Base-by-base conservation (phyloP, 2,329 filamentous ascomycete species). In the Aspergillus pseudoviridinutans region DNA sequence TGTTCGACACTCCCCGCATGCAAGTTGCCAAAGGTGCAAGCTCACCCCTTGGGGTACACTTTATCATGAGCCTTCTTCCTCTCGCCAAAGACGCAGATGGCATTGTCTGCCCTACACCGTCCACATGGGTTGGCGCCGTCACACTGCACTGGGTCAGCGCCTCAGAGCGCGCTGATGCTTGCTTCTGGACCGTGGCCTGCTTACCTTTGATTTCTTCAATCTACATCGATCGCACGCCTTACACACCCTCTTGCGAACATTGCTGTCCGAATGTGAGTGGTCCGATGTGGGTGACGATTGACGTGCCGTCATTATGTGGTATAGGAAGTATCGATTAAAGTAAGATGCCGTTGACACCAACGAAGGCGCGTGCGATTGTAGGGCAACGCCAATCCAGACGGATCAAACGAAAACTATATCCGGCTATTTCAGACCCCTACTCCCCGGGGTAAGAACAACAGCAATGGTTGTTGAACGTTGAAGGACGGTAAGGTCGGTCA, bases 221-320 rank as follows among this genome's bases (percentile, higher is more conserved):
- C 85, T 79, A 75, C 85, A 87, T 58, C 85, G 79, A 72, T 87
- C 85, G 71, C 85, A 87, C 25, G 85, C 85, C 74, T 87, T 87
- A 71, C 85, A 85, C 42, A 87, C 85, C 66, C 85, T 78, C 74
- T 87, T 87, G 64, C 84, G 74, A 41, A 75, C 77, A 61, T 78
- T 80, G 60, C 74, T 74, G 66, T 81, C 79, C 20, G 75, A 74
- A 61, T 75, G 72, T 28, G 71, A 74, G 57, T 74, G 64, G 25
- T 76, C 73, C 42, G 71, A 74, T n/a, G 68, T 63, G 35, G 74
- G 74, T 54, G 73, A 70, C 62, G 74, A 70, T 67, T 76, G 74
- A 44, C 73, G 72, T 50, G 72, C 71, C 27, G 71, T 71, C 74
- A 76, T 76, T 54, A 57, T 69, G 59, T 66, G 50, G 51, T 64